phyloP scores from a whole-genome alignment of 2,329 filamentous ascomycete species.

The Trichoderma semiorbis region DNA sequence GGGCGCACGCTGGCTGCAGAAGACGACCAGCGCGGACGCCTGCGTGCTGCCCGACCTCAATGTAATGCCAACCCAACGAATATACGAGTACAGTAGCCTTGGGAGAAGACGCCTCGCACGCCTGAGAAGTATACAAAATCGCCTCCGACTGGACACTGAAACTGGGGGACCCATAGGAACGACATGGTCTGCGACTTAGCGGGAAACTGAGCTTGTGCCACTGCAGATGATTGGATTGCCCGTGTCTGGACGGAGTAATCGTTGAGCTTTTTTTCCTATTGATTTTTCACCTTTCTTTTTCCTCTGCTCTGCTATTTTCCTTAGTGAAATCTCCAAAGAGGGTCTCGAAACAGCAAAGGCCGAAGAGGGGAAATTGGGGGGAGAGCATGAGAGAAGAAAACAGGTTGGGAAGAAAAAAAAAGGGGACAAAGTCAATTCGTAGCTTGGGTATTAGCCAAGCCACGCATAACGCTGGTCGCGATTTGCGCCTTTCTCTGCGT shows the following conservation, averaged over 20 bases:
- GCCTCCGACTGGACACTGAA: slow-evolving; percentile 15
- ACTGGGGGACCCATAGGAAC: slow-evolving; percentile 2
- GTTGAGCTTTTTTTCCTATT: background rate
- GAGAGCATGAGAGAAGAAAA: background rate
- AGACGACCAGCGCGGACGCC: background rate
- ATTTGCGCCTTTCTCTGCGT: slow-evolving; percentile 4
- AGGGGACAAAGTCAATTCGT: background rate
- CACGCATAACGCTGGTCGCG: slow-evolving; percentile 13
- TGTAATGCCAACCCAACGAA: slow-evolving; percentile 15
- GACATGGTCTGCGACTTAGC: slow-evolving; percentile 15
- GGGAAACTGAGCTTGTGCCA: slow-evolving; percentile 17
- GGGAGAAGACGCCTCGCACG: slow-evolving; percentile 11
- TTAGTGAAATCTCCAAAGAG: background rate
- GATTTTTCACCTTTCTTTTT: background rate
- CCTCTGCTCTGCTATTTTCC: background rate
- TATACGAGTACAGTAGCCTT: background rate
- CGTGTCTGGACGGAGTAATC: background rate
- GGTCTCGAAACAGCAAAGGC: slow-evolving; percentile 11
- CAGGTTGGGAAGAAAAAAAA: background rate
- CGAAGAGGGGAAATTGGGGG: background rate
- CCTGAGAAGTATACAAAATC: slow-evolving; percentile 3
- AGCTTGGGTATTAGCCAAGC: slow-evolving; percentile 6
- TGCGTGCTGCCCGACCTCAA: slow-evolving; percentile 19
- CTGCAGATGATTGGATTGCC: slow-evolving; percentile 14
- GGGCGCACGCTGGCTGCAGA: background rate